Evolutionary conservation across 768 basidiomycete genomes (phyloP).

Genomic region (Suillus variegatus): DNA sequence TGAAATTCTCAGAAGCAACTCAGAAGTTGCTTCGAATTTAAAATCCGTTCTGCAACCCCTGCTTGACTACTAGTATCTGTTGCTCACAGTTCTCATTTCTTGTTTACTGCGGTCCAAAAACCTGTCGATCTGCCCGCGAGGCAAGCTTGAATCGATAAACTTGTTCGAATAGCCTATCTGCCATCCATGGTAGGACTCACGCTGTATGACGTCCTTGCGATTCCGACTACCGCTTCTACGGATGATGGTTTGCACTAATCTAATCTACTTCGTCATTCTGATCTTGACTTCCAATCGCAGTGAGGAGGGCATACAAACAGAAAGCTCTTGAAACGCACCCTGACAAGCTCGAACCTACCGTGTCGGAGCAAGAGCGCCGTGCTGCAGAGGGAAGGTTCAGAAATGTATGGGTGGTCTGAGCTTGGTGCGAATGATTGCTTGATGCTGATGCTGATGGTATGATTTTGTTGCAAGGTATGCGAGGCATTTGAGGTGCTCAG

Average conservation of each 20-base stretch:
- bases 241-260: conserved; percentile 48
- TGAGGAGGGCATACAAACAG: conserved; percentile 67
- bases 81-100: neutral
- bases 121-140: neutral
- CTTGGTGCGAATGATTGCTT: conserved; percentile 16
- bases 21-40: neutral
- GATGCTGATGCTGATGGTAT: conserved; percentile 20
- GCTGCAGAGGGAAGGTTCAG: conserved; percentile 60
- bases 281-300: conserved; percentile 32
- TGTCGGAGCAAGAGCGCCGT: conserved; percentile 51
- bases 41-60: neutral
- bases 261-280: conserved; percentile 1
- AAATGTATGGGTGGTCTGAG: conserved; percentile 43
- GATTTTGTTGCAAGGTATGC: conserved; percentile 45
- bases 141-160: neutral
- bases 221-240: conserved; percentile 43
- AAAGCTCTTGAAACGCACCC: conserved; percentile 74
- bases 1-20: neutral
- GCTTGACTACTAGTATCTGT: neutral
- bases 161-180: neutral
- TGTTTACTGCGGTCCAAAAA: neutral
- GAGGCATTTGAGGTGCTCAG: conserved; percentile 63
- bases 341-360: conserved; percentile 62
- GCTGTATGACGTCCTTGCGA: conserved; percentile 47
- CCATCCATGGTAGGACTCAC: conserved; percentile 35